Base-by-base conservation (phyloP, 1,139 yeast species). In the Saccharomycopsis phalli region DNA sequence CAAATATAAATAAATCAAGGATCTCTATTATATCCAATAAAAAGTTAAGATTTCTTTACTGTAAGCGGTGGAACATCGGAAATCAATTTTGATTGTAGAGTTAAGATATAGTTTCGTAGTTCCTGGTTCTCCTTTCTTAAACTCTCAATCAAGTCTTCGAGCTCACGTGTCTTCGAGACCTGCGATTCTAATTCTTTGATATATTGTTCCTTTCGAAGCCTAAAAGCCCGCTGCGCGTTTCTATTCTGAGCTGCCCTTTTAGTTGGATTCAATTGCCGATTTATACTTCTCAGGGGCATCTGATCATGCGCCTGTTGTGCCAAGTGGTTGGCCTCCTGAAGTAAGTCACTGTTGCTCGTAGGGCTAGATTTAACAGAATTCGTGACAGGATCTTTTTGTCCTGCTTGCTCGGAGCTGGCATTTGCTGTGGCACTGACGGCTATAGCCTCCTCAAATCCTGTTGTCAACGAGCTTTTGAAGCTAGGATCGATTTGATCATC, bases 201-300 rank as follows among this genome's bases (percentile, higher is more conserved):
- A 53, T 82, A 76, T 47, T 73, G 71, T 51, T 83, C 94, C 56
- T 81, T 79, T 44, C 95, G 69, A 54, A 76, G 78, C 55, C 95
- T 70, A 61, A 84, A 86, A 8, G 94, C 94, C 51, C 83, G 73
- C 60, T 86, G 95, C 1, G 95, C 95, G 46, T 75, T 78, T 53
- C 95, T 67, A 62, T 86, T 86, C 59, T 86, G 95, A 14, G 81
- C 84, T 1, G 95, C 95, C 49, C 95, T 72, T 59, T 82, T 83
- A 31, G 93, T 75, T 46, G 67, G 69, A 11, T 79, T 69, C 31
- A 81, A 62, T n/a, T n/a, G n/a, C n/a, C n/a, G n/a, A n/a, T n/a
- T n/a, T n/a, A n/a, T n/a, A n/a, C n/a, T n/a, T n/a, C n/a, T n/a
- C n/a, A n/a, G n/a, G 5, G 71, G 71, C 48, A 76, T 69, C 8